Evolutionary conservation across 2,329 filamentous ascomycete genomes (phyloP).

Genomic region (Monosporascus cannonballus): DNA sequence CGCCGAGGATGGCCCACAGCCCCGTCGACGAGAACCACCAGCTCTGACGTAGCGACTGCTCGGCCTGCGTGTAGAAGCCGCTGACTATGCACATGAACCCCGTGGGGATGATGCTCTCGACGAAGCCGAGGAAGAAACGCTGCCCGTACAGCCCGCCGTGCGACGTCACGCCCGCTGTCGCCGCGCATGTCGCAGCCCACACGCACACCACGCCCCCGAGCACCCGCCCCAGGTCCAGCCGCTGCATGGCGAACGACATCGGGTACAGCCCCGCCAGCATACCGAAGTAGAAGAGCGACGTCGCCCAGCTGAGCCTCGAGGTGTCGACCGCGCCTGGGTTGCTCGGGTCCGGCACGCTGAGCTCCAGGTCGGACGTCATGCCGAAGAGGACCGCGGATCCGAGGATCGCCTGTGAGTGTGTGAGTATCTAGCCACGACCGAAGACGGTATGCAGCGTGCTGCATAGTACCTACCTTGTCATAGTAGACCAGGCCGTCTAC

Average conservation of each 20-base stretch:
- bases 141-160: constrained; percentile 60
- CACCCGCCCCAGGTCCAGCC: constrained; percentile 58
- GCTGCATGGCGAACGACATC: constrained; percentile 64
- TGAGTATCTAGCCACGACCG: background rate
- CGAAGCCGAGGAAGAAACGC: constrained; percentile 58
- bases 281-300: constrained; percentile 74
- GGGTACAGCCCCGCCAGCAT: constrained; percentile 71
- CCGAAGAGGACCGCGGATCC: constrained; percentile 63
- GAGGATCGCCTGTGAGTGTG: background rate
- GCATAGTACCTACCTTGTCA: constrained; percentile 46
- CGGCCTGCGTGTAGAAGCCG: constrained; percentile 57
- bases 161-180: constrained; percentile 59
- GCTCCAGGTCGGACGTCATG: constrained; percentile 63
- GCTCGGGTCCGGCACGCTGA: constrained; percentile 43
- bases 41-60: constrained; percentile 58
- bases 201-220: constrained; percentile 57
- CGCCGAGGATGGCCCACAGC: constrained; percentile 57
- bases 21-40: constrained; percentile 61
- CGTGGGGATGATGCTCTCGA: constrained; percentile 60
- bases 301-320: constrained; percentile 67
- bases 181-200: constrained; percentile 63
- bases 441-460: background rate
- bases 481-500: constrained; percentile 62
- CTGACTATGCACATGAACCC: constrained; percentile 60
- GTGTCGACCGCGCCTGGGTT: constrained; percentile 57